These are phyloP conservation scores for Magnolia sinica DNA, from an alignment of 164 flowering plant species.

Conservation along the genomic window DNA sequence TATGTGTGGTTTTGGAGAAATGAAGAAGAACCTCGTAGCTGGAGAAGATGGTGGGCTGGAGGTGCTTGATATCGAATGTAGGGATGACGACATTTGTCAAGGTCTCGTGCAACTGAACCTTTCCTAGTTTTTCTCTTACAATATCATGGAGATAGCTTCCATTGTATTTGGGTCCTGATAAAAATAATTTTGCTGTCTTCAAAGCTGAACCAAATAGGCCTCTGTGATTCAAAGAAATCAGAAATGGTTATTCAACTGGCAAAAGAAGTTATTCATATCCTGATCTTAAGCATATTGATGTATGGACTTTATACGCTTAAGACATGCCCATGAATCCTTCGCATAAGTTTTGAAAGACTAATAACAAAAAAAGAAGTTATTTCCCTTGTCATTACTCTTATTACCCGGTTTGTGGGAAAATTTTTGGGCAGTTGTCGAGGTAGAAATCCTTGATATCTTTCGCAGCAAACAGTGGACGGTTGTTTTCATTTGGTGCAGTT, in stretches of 20 bases:
- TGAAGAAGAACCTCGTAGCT: constrained; percentile 19
- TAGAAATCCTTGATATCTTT: constrained; percentile 33
- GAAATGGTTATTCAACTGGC: not conserved
- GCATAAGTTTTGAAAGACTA: too few species aligned
- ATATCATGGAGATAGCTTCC: constrained; percentile 19
- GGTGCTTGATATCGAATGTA: constrained; percentile 24
- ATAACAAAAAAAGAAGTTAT: too few species aligned
- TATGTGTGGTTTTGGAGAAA: not conserved
- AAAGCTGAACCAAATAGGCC: not conserved
- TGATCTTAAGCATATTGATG: too few species aligned
- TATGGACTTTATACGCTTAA: too few species aligned
- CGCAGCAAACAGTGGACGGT: constrained; percentile 35
- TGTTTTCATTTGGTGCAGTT: constrained; percentile 30
- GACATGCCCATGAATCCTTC: too few species aligned
- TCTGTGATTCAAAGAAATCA: not conserved
- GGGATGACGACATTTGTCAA: constrained; percentile 26
- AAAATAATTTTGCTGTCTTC: not conserved
- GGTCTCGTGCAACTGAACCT: constrained; percentile 15
- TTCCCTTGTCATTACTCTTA: not conserved
- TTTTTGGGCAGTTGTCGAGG: constrained; percentile 29
- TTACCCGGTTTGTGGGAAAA: constrained; percentile 32
- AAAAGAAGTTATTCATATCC: too few species aligned
- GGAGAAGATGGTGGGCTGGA: constrained; percentile 30
- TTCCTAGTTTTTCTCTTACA: constrained; percentile 7
- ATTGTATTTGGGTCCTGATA: constrained; percentile 16